Percentiles rank a stretch among this genome's conserved stretches.
phyloP scores from a whole-genome alignment of 2,329 filamentous ascomycete genomes.

The Trichoderma sp. region DNA sequence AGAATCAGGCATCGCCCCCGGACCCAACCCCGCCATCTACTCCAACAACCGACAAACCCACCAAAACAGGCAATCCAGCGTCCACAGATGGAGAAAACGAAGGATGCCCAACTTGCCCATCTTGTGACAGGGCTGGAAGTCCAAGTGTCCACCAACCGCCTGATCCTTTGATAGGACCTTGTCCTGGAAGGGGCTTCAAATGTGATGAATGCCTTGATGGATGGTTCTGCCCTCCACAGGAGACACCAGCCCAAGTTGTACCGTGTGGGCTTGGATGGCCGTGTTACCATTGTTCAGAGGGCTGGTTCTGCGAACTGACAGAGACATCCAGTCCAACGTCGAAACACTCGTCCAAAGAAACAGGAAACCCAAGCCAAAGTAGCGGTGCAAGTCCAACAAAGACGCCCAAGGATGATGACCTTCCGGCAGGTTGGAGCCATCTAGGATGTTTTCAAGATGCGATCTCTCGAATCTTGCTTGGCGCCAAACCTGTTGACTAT shows the following conservation, averaged over 20 bases:
- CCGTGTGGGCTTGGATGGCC: constrained; percentile 38
- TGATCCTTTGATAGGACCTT: constrained; percentile 27
- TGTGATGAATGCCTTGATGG: constrained; percentile 37
- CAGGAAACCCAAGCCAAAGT: not conserved
- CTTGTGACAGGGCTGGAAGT: constrained; percentile 23
- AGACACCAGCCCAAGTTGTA: constrained; percentile 36
- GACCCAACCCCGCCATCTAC: not conserved
- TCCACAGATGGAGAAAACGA: not conserved
- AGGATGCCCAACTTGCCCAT: constrained; percentile 28
- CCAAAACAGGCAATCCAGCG: not conserved
- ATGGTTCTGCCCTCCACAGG: constrained; percentile 38
- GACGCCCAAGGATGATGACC: not conserved
- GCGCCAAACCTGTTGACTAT: constrained; percentile 32
- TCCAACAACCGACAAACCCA: not conserved
- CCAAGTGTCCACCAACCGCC: constrained; percentile 4
- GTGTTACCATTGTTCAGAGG: constrained; percentile 36
- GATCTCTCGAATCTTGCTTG: constrained; percentile 29
- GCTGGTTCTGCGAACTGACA: constrained; percentile 34
- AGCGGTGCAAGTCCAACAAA: not conserved
- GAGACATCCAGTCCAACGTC: not conserved
- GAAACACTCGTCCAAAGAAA: not conserved
- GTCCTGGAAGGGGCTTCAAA: constrained; percentile 33
- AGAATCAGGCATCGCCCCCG: not conserved
- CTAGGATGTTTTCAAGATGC: constrained; percentile 39
- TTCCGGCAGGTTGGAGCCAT: constrained; percentile 32